phyloP scores from a whole-genome alignment of 192 early-diverging fungal genomes.

The Chytriomyces sp. region DNA sequence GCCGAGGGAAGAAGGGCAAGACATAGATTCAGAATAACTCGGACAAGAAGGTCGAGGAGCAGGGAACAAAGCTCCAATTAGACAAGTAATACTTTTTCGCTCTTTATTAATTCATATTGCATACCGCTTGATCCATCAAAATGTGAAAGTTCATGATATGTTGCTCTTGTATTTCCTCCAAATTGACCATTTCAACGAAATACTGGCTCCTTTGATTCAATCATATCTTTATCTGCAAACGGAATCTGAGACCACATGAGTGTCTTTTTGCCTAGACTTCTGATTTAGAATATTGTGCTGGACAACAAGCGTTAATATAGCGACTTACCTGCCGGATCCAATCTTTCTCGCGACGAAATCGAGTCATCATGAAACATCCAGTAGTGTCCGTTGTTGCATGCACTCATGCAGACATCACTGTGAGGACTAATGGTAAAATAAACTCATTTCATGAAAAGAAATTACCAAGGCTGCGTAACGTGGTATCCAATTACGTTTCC shows the following conservation, averaged over 20 bases:
- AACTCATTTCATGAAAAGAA: neutral
- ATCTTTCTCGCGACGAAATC: constrained; percentile 63
- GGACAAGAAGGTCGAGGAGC: too few relatives aligned
- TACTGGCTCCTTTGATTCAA: neutral
- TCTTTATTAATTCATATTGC: too few relatives aligned
- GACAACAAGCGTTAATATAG: neutral
- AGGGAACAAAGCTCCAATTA: too few relatives aligned
- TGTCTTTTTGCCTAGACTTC: constrained; percentile 21
- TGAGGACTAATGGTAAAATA: constrained; percentile 24
- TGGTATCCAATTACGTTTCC: constrained; percentile 76
- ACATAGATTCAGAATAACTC: too few relatives aligned
- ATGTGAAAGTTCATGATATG: too few relatives aligned
- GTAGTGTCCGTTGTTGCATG: constrained; percentile 96
- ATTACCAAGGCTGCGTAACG: constrained; percentile 62
- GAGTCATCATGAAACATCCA: constrained; percentile 93
- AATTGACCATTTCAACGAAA: neutral
- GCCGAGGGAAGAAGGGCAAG: too few relatives aligned
- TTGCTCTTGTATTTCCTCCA: neutral
- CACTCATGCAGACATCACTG: constrained; percentile 77
- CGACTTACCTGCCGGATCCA: constrained; percentile 42
- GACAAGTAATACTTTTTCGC: too few relatives aligned
- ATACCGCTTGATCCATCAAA: too few relatives aligned
- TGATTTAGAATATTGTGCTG: neutral
- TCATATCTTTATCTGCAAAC: constrained; percentile 34
- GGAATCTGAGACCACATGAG: constrained; percentile 49